phyloP scores from a whole-genome alignment of 2,329 filamentous ascomycete genomes.

The Fusarium sp. region DNA sequence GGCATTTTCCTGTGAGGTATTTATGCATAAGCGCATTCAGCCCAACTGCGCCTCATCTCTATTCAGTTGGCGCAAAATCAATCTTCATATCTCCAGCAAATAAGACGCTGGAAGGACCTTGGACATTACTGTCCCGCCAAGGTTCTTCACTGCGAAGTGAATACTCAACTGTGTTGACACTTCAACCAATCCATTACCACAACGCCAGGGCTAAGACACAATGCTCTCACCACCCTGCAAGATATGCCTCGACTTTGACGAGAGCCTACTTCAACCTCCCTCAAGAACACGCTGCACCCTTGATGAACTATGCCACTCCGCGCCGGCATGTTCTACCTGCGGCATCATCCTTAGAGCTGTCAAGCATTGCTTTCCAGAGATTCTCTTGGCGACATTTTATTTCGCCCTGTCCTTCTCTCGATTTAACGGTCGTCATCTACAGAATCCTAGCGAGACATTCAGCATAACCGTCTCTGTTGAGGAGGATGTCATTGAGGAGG shows the following conservation, averaged over 20 bases:
- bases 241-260: not conserved
- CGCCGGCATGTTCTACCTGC: not conserved
- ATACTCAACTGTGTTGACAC: too few species aligned
- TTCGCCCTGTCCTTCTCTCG: not conserved
- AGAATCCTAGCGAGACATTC: not conserved
- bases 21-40: not conserved
- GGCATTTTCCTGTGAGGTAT: not conserved
- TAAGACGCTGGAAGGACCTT: not conserved
- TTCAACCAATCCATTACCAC: too few species aligned
- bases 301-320: not conserved
- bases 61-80: not conserved
- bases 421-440: not conserved
- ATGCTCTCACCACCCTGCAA: not conserved
- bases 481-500: not conserved
- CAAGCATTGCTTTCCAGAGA: not conserved
- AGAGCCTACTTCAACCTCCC: not conserved
- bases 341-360: not conserved
- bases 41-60: not conserved
- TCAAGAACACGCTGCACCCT: not conserved
- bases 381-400: accelerated
- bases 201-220: too few species aligned
- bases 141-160: not conserved
- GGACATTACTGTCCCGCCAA: not conserved
- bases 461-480: not conserved
- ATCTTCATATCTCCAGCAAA: not conserved